These are phyloP conservation scores for Anethum foeniculum DNA, from an alignment of 140 eudicot species.

Conservation along the genomic window DNA sequence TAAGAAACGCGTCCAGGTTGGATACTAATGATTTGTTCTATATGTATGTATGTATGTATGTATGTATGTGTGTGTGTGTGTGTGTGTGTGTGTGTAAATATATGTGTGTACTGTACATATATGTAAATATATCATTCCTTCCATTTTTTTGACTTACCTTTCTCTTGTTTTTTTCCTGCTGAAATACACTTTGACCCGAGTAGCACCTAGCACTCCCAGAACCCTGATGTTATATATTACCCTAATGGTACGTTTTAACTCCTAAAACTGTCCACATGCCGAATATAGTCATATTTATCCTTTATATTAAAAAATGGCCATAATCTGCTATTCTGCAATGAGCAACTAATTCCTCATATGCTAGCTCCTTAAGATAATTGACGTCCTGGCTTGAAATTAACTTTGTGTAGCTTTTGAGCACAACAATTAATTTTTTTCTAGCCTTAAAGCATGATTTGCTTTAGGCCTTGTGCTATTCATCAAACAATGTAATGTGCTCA, in stretches of 20 bases:
- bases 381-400: background rate
- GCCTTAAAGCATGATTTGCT: conserved; percentile 53
- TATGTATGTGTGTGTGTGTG: too few relatives aligned
- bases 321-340: background rate
- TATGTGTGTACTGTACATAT: too few relatives aligned
- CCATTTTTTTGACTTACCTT: background rate
- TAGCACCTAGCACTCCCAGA: background rate
- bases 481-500: background rate
- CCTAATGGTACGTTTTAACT: background rate
- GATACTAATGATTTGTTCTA: conserved; percentile 4
- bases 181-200: background rate
- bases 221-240: background rate
- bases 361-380: conserved; percentile 36
- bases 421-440: conserved; percentile 24
- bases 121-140: background rate
- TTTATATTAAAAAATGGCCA: background rate
- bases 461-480: conserved; percentile 30
- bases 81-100: too few relatives aligned
- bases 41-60: too few relatives aligned
- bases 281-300: background rate
- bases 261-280: background rate
- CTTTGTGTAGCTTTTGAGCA: conserved; percentile 45
- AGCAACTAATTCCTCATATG: background rate
- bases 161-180: background rate
- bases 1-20: conserved; percentile 67